Conservation (phyloP, 345 rosid species). For the Turritis glabra region DNA sequence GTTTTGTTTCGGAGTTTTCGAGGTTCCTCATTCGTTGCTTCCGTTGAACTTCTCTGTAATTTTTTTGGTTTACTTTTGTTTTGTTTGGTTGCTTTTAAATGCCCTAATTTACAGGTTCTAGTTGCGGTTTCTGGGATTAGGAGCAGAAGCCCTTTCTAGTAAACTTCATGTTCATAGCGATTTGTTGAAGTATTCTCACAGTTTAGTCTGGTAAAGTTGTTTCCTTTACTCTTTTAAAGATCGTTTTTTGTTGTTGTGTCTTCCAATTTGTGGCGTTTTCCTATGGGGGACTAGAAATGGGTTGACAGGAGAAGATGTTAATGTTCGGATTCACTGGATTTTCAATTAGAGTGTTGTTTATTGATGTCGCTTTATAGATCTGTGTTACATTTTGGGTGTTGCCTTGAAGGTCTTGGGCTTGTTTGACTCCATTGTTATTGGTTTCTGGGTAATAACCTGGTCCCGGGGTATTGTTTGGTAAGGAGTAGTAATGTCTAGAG, state of each 20-base stretch:
- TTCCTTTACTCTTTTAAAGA: slow-evolving; percentile 18
- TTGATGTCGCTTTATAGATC: too few relatives aligned
- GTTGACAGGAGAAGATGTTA: too few relatives aligned
- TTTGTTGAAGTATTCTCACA: slow-evolving; percentile 5
- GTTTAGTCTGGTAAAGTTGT: slow-evolving; percentile 26
- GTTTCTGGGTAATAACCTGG: too few relatives aligned
- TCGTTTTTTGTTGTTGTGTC: not conserved
- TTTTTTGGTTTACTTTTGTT: not conserved
- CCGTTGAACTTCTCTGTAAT: not conserved
- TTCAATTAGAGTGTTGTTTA: too few relatives aligned
- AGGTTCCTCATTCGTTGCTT: slow-evolving; percentile 36
- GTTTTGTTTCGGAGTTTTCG: slow-evolving; percentile 25
- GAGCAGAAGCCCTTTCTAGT: slow-evolving; percentile 31
- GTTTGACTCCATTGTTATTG: too few relatives aligned
- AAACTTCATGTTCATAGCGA: slow-evolving; percentile 31
- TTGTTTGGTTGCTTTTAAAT: too few relatives aligned
- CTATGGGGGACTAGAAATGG: not conserved
- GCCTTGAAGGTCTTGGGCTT: too few relatives aligned
- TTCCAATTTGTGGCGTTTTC: not conserved
- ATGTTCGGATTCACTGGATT: too few relatives aligned
- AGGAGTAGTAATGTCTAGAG: too few relatives aligned
- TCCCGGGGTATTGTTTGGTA: too few relatives aligned
- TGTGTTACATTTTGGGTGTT: too few relatives aligned
- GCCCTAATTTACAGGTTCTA: slow-evolving; percentile 28
- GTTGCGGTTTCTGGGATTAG: slow-evolving; percentile 36